Percentiles rank a stretch among this genome's conserved stretches.
phyloP scores from a whole-genome alignment of 2,329 filamentous ascomycete species.

The Leptographium galeiforme region DNA sequence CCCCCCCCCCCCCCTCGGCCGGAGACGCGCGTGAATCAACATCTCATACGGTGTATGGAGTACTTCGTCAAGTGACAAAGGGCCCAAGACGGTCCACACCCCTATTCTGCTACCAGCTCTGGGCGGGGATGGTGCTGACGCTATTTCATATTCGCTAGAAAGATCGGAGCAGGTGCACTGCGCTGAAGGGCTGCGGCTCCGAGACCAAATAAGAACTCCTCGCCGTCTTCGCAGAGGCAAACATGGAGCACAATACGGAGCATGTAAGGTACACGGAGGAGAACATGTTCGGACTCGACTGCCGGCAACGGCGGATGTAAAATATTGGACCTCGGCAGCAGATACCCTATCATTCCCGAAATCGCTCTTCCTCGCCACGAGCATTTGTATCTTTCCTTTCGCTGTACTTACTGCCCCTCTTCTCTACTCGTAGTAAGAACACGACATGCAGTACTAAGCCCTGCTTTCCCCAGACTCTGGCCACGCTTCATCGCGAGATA shows the following conservation, averaged over 20 bases:
- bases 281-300: not conserved
- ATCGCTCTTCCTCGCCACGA: not conserved
- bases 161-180: not conserved
- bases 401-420: too few species aligned
- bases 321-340: not conserved
- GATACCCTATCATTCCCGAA: not conserved
- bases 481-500: not conserved
- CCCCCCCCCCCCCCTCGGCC: not conserved
- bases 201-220: not conserved
- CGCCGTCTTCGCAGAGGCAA: not conserved
- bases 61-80: not conserved
- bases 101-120: not conserved
- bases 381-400: not conserved
- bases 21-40: not conserved
- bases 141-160: not conserved
- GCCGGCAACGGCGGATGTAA: slow-evolving; percentile 1
- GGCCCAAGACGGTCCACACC: not conserved
- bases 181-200: not conserved
- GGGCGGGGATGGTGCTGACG: not conserved
- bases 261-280: not conserved
- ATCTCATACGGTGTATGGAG: not conserved
- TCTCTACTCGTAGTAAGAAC: not conserved
- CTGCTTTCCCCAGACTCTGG: not conserved
- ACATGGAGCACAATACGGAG: not conserved
- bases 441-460: not conserved